phyloP scores from a whole-genome alignment of 495 filamentous ascomycete species.

The Staphylotrichum longicolle region DNA sequence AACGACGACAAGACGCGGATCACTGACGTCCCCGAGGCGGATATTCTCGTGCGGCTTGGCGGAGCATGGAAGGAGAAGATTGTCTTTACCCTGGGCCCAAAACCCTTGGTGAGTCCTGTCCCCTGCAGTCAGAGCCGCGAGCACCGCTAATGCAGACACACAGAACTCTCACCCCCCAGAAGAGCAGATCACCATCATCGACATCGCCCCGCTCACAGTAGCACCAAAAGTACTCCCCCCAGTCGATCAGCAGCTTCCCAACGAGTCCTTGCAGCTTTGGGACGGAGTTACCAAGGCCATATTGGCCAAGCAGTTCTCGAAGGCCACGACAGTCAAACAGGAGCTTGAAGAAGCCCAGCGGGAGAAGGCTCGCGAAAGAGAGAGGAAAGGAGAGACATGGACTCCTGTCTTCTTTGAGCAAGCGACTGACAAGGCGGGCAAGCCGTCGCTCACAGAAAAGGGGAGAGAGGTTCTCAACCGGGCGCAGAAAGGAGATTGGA shows the following conservation, averaged over 20 bases:
- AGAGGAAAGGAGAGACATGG: slow-evolving; percentile 65
- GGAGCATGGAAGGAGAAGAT: slow-evolving; percentile 73
- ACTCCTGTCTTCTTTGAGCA: slow-evolving; percentile 87
- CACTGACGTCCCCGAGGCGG: slow-evolving; percentile 79
- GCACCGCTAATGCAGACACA: slow-evolving; percentile 8
- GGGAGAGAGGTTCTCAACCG: slow-evolving; percentile 67
- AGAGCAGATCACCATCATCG: slow-evolving; percentile 71
- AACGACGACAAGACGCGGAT: slow-evolving; percentile 75
- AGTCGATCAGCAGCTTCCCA: slow-evolving; percentile 69
- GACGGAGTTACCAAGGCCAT: slow-evolving; percentile 84
- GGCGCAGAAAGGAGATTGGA: slow-evolving; percentile 61
- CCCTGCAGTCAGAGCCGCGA: background rate
- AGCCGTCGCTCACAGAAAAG: slow-evolving; percentile 75
- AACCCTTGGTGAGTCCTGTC: slow-evolving; percentile 46
- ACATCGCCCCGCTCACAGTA: slow-evolving; percentile 76
- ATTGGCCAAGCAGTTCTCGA: slow-evolving; percentile 71
- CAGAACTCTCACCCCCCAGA: slow-evolving; percentile 51
- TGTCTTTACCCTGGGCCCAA: slow-evolving; percentile 52
- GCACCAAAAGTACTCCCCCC: slow-evolving; percentile 77
- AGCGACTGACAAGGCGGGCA: slow-evolving; percentile 67
- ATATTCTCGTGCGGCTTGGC: slow-evolving; percentile 77
- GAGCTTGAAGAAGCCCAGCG: slow-evolving; percentile 91
- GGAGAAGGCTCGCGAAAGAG: slow-evolving; percentile 75
- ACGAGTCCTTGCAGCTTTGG: slow-evolving; percentile 92
- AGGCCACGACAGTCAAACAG: slow-evolving; percentile 82